Evolutionary conservation across 2,329 filamentous ascomycete genomes (phyloP).

Genomic region (Exophiala bonariae): DNA sequence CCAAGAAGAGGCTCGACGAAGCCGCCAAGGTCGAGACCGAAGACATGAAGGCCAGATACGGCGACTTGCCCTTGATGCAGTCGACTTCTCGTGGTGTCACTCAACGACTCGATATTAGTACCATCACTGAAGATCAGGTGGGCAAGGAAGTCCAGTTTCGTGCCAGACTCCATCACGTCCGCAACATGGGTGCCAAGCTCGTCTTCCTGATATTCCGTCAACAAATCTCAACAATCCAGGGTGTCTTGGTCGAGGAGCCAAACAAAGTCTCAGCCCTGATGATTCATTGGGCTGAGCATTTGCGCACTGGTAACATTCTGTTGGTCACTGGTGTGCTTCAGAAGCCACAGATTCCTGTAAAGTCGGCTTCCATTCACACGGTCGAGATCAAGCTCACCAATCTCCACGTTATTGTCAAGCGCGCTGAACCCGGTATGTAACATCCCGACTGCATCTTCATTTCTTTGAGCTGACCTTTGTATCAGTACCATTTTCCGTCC

Average conservation of each 20-base stretch:
- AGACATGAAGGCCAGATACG: constrained; percentile 61
- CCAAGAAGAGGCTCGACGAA: constrained; percentile 46
- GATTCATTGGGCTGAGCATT: constrained; percentile 82
- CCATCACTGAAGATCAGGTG: constrained; percentile 52
- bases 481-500: constrained; percentile 64
- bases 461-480: constrained; percentile 8
- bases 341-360: constrained; percentile 70
- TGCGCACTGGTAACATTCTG: constrained; percentile 76
- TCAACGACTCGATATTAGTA: constrained; percentile 49
- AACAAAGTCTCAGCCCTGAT: constrained; percentile 69
- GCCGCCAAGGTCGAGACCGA: constrained; percentile 56
- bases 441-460: neutral
- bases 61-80: constrained; percentile 58
- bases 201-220: constrained; percentile 87
- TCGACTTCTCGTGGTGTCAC: constrained; percentile 54
- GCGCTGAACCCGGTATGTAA: constrained; percentile 52
- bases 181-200: constrained; percentile 77
- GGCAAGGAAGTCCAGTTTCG: constrained; percentile 66
- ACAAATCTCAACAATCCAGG: constrained; percentile 79
- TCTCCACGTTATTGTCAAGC: constrained; percentile 61
- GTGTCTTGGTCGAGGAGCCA: constrained; percentile 66
- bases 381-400: constrained; percentile 72
- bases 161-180: constrained; percentile 74
- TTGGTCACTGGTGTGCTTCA: constrained; percentile 74
- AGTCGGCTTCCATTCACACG: constrained; percentile 72